These are phyloP conservation scores for Exsudoporus frostii DNA, from an alignment of 768 basidiomycete genomes.

Conservation along the genomic window DNA sequence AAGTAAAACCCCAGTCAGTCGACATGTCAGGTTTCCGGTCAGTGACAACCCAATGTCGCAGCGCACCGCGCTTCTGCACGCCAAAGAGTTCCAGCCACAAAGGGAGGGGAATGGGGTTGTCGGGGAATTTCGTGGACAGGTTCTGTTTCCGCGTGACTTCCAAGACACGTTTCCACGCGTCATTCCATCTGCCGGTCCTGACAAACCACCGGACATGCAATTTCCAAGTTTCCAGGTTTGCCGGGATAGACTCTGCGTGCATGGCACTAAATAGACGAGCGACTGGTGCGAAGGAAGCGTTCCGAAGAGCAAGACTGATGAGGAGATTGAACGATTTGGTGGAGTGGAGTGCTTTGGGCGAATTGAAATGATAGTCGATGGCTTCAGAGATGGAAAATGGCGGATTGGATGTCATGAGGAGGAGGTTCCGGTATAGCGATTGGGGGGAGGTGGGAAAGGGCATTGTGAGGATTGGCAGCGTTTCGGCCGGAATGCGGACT, in stretches of 20 bases:
- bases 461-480: slow-evolving; percentile 7
- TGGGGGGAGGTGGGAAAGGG: slow-evolving; percentile 31
- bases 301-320: slow-evolving; percentile 48
- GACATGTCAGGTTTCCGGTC: background rate
- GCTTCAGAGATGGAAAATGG: slow-evolving; percentile 12
- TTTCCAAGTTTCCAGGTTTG: slow-evolving; percentile 54
- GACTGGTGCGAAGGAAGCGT: slow-evolving; percentile 46
- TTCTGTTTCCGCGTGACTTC: slow-evolving; percentile 12
- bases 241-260: slow-evolving; percentile 38
- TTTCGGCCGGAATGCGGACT: slow-evolving; percentile 1
- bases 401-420: slow-evolving; percentile 21
- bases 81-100: slow-evolving; percentile 66
- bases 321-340: slow-evolving; percentile 45
- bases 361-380: slow-evolving; percentile 28
- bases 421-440: slow-evolving; percentile 35
- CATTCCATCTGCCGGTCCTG: slow-evolving; percentile 51
- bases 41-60: slow-evolving; percentile 18
- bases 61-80: slow-evolving; percentile 37
- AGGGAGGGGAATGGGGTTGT: slow-evolving; percentile 36
- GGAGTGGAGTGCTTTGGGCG: slow-evolving; percentile 32
- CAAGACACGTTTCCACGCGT: slow-evolving; percentile 50
- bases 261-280: slow-evolving; percentile 46
- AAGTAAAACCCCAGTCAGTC: background rate
- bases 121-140: slow-evolving; percentile 1
- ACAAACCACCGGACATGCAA: slow-evolving; percentile 57